Conservation (phyloP, 805 yeast genomes). For the Candida taoyuanica region DNA sequence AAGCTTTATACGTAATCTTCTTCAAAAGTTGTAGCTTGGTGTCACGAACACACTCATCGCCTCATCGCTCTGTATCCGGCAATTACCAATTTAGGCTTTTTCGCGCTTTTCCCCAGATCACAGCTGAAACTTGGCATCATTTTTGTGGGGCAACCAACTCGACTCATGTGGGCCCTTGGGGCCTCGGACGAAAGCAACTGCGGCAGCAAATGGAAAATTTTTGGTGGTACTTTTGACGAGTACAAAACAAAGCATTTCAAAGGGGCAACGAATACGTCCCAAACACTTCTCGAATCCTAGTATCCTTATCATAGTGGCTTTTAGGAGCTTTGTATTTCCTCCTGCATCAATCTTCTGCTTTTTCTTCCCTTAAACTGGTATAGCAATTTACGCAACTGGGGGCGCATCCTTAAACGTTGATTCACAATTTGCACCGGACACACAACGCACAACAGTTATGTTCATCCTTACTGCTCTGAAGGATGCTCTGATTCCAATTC, state of each 20-base stretch:
- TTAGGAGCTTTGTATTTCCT: no score
- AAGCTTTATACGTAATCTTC: no score
- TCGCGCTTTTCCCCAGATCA: no score
- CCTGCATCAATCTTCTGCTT: no score
- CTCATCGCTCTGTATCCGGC: no score
- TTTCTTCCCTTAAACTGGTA: neutral
- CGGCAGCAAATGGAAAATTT: neutral
- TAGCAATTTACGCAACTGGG: neutral
- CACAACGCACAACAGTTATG: neutral
- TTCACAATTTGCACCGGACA: neutral
- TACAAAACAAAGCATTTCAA: no score
- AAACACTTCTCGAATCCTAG: neutral
- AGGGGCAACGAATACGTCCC: neutral
- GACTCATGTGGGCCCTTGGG: neutral
- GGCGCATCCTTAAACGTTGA: no score
- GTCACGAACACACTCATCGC: no score
- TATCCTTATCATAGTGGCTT: no score
- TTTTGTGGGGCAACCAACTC: neutral
- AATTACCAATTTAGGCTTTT: no score
- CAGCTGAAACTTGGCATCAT: no score
- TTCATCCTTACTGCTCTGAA: neutral
- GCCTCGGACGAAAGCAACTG: neutral
- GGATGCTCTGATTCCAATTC: slow-evolving; percentile 16
- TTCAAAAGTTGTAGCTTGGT: no score
- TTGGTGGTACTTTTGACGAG: neutral